These are phyloP conservation scores for Trichoderma sp. DNA, from an alignment of 2,329 filamentous ascomycete genomes.

Conservation along the genomic window DNA sequence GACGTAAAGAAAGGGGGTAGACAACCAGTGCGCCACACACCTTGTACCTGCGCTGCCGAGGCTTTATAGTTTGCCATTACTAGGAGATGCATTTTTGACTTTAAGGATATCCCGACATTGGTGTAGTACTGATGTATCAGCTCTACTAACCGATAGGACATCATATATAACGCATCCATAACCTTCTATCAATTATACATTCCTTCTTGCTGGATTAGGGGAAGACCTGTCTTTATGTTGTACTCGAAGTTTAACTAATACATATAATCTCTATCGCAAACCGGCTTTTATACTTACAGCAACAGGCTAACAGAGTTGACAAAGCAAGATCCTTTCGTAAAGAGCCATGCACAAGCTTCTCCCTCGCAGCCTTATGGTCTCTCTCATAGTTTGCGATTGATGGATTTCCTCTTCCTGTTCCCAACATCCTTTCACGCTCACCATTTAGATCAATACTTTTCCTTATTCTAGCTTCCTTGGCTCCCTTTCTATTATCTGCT, in stretches of 20 bases:
- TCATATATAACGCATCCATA: too few relatives aligned
- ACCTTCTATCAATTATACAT: not conserved
- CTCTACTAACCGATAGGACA: not conserved
- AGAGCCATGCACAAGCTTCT: constrained; percentile 18
- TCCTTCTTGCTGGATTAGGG: not conserved
- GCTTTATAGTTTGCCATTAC: not conserved
- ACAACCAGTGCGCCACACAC: not conserved
- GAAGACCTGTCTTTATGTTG: not conserved
- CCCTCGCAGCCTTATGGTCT: constrained; percentile 10
- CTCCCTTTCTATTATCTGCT: not conserved
- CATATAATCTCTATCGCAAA: too few relatives aligned
- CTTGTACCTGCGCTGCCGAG: not conserved
- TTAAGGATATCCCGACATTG: not conserved
- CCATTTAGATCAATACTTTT: not conserved
- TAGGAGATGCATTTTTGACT: not conserved
- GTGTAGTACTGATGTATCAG: not conserved
- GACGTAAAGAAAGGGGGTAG: not conserved
- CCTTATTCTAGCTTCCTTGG: not conserved
- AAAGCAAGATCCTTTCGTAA: not conserved
- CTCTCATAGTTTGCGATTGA: not conserved
- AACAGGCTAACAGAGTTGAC: too few relatives aligned
- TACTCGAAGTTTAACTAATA: not conserved
- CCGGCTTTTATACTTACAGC: too few relatives aligned
- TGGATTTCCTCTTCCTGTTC: not conserved
- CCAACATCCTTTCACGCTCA: not conserved